Evolutionary conservation across 331 rosid species (phyloP).

Genomic region (Malus hybrid): DNA sequence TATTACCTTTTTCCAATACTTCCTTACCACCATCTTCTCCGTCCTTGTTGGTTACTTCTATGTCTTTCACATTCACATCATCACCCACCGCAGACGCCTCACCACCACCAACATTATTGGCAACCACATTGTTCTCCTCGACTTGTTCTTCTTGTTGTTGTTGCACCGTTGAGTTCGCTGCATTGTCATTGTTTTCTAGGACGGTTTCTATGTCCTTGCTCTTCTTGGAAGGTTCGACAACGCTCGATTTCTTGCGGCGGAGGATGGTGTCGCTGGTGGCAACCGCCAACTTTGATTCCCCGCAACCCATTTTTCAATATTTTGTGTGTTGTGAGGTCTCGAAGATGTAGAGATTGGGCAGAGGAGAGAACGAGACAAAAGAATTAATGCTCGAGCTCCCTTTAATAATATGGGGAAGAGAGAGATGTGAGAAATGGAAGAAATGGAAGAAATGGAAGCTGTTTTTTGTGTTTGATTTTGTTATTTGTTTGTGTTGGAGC

Average conservation of each 20-base stretch:
- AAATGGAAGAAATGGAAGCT: background rate
- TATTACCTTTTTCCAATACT: background rate
- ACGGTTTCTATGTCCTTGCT: constrained; percentile 17
- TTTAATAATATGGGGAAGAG: background rate
- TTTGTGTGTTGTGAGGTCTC: background rate
- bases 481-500: constrained; percentile 28
- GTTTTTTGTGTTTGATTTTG: background rate
- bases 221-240: background rate
- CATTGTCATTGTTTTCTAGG: background rate
- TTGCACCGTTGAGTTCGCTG: background rate
- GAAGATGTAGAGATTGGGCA: background rate
- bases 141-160: background rate
- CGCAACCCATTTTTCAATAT: constrained; percentile 65
- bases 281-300: constrained; percentile 68
- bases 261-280: constrained; percentile 44
- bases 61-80: constrained; percentile 8
- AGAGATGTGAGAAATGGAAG: background rate
- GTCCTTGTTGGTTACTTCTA: constrained; percentile 1
- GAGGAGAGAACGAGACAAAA: background rate
- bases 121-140: background rate
- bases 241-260: constrained; percentile 35
- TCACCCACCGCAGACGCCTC: background rate
- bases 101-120: background rate
- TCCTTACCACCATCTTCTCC: background rate
- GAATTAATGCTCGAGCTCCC: background rate